Evolutionary conservation across 495 filamentous ascomycete genomes (phyloP).

Genomic region (Schizothecium vesticola): DNA sequence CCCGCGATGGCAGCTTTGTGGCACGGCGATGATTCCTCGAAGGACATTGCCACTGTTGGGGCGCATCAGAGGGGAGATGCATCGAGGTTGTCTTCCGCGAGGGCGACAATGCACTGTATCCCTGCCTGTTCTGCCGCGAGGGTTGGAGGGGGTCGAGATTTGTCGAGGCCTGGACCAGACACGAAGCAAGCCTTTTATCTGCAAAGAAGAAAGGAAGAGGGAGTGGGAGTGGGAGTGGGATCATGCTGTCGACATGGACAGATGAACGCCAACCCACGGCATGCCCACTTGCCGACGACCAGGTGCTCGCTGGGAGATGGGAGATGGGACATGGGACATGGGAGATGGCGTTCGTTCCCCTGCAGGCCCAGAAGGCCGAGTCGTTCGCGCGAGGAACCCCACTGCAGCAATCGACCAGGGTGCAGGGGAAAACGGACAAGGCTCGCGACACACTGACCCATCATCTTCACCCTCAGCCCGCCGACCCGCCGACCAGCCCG

Average conservation of each 20-base stretch:
- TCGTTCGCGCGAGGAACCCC: constrained; percentile 20
- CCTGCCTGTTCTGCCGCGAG: not conserved
- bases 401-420: constrained; percentile 19
- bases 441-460: constrained; percentile 12
- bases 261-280: not conserved
- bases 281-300: not conserved
- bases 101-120: not conserved
- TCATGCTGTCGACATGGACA: too few relatives aligned
- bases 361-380: constrained; percentile 2
- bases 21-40: constrained; percentile 5
- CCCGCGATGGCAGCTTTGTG: constrained; percentile 7
- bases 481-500: constrained; percentile 11
- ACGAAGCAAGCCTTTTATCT: not conserved
- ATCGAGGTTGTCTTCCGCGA: not conserved
- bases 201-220: not conserved
- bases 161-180: not conserved
- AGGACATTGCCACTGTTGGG: constrained; percentile 6
- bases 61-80: not conserved
- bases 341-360: constrained; percentile 13
- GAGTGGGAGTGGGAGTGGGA: too few relatives aligned
- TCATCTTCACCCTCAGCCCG: constrained; percentile 8
- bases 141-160: not conserved
- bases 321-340: constrained; percentile 14
- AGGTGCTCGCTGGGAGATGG: constrained; percentile 1
- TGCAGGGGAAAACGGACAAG: constrained; percentile 18